Percentiles rank a stretch among this genome's conserved stretches.
Evolutionary conservation across 1,284 basidiomycete genomes (phyloP).

Genomic region (Apiotrichum sp.): DNA sequence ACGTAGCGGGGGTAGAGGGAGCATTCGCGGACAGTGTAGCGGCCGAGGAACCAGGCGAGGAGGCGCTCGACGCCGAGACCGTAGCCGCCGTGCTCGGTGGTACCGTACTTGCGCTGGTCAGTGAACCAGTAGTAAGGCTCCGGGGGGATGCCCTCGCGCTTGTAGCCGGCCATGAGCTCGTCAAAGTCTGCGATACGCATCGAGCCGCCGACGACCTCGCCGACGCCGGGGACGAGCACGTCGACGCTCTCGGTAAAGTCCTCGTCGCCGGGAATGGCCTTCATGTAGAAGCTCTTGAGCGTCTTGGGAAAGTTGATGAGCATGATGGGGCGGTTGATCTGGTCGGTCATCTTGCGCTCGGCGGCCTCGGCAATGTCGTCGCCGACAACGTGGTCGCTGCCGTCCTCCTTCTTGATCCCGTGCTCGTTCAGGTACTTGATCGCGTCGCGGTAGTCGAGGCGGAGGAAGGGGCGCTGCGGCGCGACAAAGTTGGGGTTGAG

Average conservation of each 20-base stretch:
- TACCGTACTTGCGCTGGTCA: slow-evolving; percentile 97
- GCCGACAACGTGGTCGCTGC: slow-evolving; percentile 79
- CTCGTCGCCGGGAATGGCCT: slow-evolving; percentile 55
- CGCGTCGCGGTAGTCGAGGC: slow-evolving; percentile 88
- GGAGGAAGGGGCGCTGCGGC: slow-evolving; percentile 84
- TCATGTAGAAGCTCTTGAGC: slow-evolving; percentile 98
- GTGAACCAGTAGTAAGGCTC: slow-evolving; percentile 61
- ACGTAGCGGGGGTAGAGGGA: slow-evolving; percentile 67
- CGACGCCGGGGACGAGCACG: slow-evolving; percentile 93
- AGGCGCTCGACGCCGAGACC: slow-evolving; percentile 78
- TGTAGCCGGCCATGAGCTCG: slow-evolving; percentile 86
- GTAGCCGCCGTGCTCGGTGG: slow-evolving; percentile 96
- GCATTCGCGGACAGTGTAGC: slow-evolving; percentile 84
- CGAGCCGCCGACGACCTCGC: slow-evolving; percentile 95
- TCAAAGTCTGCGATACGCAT: slow-evolving; percentile 93
- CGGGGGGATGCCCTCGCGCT: slow-evolving; percentile 82
- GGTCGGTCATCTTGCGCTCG: slow-evolving; percentile 98
- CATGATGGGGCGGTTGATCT: slow-evolving; percentile 87
- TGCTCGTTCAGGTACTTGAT: slow-evolving; percentile 95
- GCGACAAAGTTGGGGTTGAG: slow-evolving; percentile 84
- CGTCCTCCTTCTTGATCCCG: slow-evolving; percentile 72
- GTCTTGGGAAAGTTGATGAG: slow-evolving; percentile 89
- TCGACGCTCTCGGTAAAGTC: slow-evolving; percentile 91
- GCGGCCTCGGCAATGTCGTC: slow-evolving; percentile 99
- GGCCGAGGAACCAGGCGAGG: slow-evolving; percentile 89